Conservation (phyloP, 768 basidiomycete species). For the Suillus ampliporus region DNA sequence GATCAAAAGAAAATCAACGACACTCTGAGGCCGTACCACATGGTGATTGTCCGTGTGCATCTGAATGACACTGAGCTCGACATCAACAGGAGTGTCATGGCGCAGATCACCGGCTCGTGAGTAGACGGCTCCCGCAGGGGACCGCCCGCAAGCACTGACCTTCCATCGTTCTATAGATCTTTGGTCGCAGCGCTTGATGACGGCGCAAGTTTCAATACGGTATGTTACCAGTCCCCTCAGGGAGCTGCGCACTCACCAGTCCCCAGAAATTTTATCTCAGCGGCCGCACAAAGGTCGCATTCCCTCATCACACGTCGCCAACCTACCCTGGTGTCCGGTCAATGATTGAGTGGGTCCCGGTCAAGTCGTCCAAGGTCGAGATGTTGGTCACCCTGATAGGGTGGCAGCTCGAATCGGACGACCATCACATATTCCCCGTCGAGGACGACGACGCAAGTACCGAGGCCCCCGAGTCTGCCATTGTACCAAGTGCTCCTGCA, state of each 20-base stretch:
- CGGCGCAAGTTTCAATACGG: background rate
- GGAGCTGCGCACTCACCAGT: background rate
- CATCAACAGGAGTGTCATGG: background rate
- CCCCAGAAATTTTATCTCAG: constrained; percentile 7
- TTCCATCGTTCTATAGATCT: background rate
- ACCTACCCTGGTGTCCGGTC: background rate
- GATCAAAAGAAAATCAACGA: constrained; percentile 8
- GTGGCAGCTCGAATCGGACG: background rate
- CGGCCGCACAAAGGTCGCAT: background rate
- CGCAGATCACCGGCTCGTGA: background rate
- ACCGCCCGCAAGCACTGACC: background rate
- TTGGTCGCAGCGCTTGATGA: background rate
- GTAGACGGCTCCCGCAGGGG: background rate
- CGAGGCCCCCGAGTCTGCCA: too few relatives aligned
- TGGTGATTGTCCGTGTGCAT: background rate
- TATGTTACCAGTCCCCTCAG: background rate
- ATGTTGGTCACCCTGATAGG: background rate
- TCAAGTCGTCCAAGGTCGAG: background rate
- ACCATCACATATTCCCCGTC: background rate
- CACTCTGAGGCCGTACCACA: background rate
- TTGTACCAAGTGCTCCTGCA: too few relatives aligned
- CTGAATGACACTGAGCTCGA: background rate
- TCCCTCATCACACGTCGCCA: background rate
- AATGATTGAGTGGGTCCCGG: background rate
- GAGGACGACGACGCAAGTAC: background rate